These are phyloP conservation scores for Botrytis hyacinthi DNA, from an alignment of 2,329 filamentous ascomycete species.

Conservation along the genomic window DNA sequence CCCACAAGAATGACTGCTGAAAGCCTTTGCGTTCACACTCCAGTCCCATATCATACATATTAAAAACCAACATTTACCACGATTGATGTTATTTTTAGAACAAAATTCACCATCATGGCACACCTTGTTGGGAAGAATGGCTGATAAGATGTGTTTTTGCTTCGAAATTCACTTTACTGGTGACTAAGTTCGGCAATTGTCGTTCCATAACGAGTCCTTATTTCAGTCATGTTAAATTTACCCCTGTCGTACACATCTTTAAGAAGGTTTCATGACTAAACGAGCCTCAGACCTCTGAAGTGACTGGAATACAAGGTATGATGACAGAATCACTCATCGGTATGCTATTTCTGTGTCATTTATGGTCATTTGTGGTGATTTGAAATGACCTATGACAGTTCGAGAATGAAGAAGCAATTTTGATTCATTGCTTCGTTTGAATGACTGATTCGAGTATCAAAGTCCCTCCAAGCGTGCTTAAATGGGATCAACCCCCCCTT, in stretches of 20 bases:
- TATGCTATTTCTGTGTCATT: neutral
- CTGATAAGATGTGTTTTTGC: neutral
- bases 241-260: rapidly evolving
- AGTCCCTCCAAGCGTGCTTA: too few species aligned
- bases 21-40: neutral
- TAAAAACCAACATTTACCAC: rapidly evolving
- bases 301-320: neutral
- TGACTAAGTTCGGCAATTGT: neutral
- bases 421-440: too few species aligned
- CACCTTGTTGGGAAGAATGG: neutral
- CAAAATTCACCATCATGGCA: neutral
- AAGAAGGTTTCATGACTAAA: rapidly evolving
- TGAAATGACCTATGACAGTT: too few species aligned
- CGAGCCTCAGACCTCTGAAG: neutral
- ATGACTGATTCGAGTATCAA: too few species aligned
- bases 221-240: neutral
- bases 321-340: neutral
- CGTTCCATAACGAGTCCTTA: neutral
- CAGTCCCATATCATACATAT: neutral
- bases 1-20: neutral
- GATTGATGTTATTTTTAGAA: neutral
- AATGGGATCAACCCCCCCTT: too few species aligned
- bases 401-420: too few species aligned
- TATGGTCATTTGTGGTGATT: neutral
- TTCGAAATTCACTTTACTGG: neutral